These are phyloP conservation scores for Venturia effusa DNA, from an alignment of 2,329 filamentous ascomycete genomes.

Conservation along the genomic window DNA sequence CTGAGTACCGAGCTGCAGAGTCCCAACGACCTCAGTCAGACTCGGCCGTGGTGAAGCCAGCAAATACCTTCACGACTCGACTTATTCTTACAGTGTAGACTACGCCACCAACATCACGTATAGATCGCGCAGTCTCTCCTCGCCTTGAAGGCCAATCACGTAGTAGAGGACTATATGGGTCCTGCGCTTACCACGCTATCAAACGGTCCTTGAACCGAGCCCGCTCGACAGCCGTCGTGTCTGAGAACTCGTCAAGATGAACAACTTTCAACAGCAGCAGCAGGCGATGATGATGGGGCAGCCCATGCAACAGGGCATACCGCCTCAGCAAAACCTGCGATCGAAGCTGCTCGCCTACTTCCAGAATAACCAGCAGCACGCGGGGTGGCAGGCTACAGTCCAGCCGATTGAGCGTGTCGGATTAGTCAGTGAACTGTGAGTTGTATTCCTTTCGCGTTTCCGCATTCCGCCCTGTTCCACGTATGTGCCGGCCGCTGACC, in stretches of 20 bases:
- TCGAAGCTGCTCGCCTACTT: background rate
- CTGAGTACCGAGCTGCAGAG: background rate
- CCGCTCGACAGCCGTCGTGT: background rate
- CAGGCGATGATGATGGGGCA: constrained; percentile 7
- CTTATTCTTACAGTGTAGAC: background rate
- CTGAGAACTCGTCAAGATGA: background rate
- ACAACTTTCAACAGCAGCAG: constrained; percentile 1
- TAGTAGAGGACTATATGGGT: background rate
- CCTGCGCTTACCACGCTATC: background rate
- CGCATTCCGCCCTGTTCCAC: background rate
- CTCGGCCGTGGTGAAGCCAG: background rate
- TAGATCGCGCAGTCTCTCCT: background rate
- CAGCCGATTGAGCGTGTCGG: background rate
- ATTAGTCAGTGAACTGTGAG: background rate
- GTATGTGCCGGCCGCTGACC: background rate
- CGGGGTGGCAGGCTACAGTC: constrained; percentile 3
- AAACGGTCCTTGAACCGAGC: constrained; percentile 6
- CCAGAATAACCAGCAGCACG: background rate
- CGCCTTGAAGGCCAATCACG: background rate
- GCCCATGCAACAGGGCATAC: background rate
- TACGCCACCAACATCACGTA: background rate
- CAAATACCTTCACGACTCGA: background rate
- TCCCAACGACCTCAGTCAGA: background rate
- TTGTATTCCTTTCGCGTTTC: background rate
- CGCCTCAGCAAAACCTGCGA: background rate